Conservation (phyloP, 164 flowering plant species). For the Vitis amurensis region DNA sequence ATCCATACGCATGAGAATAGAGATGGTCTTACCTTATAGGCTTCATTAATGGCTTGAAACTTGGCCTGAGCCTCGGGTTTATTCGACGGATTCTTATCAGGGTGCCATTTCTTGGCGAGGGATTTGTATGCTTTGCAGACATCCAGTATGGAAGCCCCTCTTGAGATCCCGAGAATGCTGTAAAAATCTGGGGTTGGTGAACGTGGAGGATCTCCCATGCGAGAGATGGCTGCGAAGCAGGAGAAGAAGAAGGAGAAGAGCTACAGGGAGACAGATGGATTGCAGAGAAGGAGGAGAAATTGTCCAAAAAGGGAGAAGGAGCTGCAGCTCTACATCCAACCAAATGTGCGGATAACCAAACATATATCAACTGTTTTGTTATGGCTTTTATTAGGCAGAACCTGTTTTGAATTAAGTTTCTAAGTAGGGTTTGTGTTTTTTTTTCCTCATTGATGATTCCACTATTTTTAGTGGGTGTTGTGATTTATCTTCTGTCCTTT, state of each 20-base stretch:
- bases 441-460: too few species aligned
- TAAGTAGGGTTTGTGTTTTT: too few species aligned
- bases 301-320: background rate
- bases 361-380: background rate
- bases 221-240: background rate
- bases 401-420: background rate
- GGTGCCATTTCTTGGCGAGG: constrained; percentile 42
- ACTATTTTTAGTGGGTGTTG: too few species aligned
- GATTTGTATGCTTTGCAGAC: constrained; percentile 45
- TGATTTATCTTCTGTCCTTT: too few species aligned
- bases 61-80: constrained; percentile 23
- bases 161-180: constrained; percentile 38
- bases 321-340: background rate
- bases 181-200: constrained; percentile 26
- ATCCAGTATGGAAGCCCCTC: constrained; percentile 27
- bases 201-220: constrained; percentile 37
- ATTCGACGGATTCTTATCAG: constrained; percentile 25
- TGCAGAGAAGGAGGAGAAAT: background rate
- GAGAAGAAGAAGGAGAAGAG: background rate
- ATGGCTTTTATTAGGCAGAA: constrained; percentile 3
- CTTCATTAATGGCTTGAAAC: constrained; percentile 26
- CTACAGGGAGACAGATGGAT: background rate
- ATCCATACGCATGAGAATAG: too few species aligned
- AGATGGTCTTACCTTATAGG: constrained; percentile 29
- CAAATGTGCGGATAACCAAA: constrained; percentile 7